Base-by-base conservation (phyloP, 2,329 filamentous ascomycete genomes). In the Calonectria pauciramosa region DNA sequence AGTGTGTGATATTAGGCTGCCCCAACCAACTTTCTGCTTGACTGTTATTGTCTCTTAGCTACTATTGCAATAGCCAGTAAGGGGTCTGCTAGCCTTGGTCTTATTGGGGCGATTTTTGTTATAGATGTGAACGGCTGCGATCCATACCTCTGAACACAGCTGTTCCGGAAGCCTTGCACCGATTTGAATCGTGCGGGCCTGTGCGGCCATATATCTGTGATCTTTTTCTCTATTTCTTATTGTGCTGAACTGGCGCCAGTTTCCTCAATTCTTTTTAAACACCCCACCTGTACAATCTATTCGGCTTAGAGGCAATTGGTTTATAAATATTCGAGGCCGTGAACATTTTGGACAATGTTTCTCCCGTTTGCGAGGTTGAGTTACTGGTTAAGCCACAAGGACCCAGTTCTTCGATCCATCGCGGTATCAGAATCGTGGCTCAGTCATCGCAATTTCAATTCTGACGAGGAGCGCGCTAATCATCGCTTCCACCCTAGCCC, bases 41-140 rank as follows among this genome's bases (percentile, higher is more conserved):
- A 32, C 32, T 23, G 20, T 52, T 67, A 14, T 73, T 56, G 20
- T 64, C 34, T 34, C 59, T 14, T n/a, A 73, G 71, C 71, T 18
- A 73, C 32, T 49, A 3, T 13, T 73, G 20, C 14, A 73, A 59
- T n/a, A 28, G 20, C 26, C 54, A 11, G 18, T 67, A 51, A 36
- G n/a, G 67, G 47, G 71, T 70, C 38, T 67, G 56, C 49, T 23
- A 73, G 30, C 44, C 68, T 18, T 23, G 49, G 23, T 13, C 51
- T 51, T 73, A 30, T 38, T 73, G 30, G 20, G 67, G 71, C 20
- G 28, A 73, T n/a, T n/a, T 67, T 49, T 73, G 14, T 73, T 73
- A 52, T 73, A 23, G 59, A 73, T 30, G 51, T 73, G 66, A 30
- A 68, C 20, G 23, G 64, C 47, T 54, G 23, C 23, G 28, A 56